A percentile compares a stretch with the other conserved stretches of the same genome.
These are phyloP conservation scores for Brassica nigra DNA, from an alignment of 345 rosid species.

Conservation along the genomic window DNA sequence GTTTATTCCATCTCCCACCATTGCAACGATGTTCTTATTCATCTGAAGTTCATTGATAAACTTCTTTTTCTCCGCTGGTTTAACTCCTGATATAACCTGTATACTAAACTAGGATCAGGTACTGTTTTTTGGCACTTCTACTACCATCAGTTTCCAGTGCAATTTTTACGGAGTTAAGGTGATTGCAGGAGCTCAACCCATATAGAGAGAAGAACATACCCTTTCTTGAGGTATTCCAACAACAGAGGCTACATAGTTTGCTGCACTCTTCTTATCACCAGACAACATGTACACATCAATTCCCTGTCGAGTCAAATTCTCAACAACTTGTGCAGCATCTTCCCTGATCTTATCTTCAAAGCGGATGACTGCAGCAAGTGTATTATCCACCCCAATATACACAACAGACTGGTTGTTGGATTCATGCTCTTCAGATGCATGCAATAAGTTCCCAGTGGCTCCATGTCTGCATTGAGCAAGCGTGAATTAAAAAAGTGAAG, in stretches of 20 bases:
- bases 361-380: conserved; percentile 78
- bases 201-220: conserved; percentile 44
- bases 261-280: conserved; percentile 83
- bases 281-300: conserved; percentile 86
- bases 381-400: conserved; percentile 75
- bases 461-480: conserved; percentile 63
- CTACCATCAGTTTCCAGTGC: not conserved
- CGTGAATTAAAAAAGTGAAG: not conserved
- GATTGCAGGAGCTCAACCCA: conserved; percentile 9
- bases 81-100: conserved; percentile 82
- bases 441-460: conserved; percentile 50
- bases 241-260: conserved; percentile 84
- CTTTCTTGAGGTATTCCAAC: conserved; percentile 83
- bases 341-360: conserved; percentile 90
- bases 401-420: conserved; percentile 69
- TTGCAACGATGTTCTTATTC: conserved; percentile 73
- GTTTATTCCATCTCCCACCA: conserved; percentile 98
- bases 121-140: not conserved
- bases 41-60: conserved; percentile 75
- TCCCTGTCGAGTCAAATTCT: conserved; percentile 64
- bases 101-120: conserved; percentile 9
- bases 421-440: conserved; percentile 53
- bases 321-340: conserved; percentile 81
- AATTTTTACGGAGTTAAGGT: not conserved
- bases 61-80: conserved; percentile 78